These are phyloP conservation scores for Platanthera zijinensis DNA, from an alignment of 106 monocot genomes.

Conservation along the genomic window DNA sequence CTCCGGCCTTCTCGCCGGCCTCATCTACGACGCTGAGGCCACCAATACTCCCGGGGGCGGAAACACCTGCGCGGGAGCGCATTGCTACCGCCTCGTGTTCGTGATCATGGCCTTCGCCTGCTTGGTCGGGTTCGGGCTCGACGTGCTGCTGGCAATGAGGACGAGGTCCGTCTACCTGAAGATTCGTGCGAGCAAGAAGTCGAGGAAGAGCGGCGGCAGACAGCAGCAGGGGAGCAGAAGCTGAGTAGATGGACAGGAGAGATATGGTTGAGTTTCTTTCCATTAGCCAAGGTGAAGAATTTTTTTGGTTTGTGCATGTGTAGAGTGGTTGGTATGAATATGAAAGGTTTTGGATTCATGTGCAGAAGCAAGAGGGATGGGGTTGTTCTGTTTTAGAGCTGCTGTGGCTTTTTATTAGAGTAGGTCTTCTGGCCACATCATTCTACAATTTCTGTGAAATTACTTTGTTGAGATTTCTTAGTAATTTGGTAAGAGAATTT, in stretches of 20 bases:
- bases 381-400: too few relatives aligned
- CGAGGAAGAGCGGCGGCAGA: constrained; percentile 7
- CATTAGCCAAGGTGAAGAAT: too few relatives aligned
- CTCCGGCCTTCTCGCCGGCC: constrained; percentile 87
- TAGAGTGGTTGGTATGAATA: too few relatives aligned
- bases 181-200: constrained; percentile 48
- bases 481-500: too few relatives aligned
- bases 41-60: constrained; percentile 38
- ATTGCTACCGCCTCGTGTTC: constrained; percentile 86
- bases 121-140: constrained; percentile 61
- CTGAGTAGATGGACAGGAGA: background rate
- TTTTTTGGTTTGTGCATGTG: too few relatives aligned
- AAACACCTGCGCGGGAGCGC: constrained; percentile 71
- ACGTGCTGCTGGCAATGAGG: constrained; percentile 42
- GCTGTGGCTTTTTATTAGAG: too few relatives aligned
- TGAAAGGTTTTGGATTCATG: too few relatives aligned
- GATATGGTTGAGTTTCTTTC: too few relatives aligned
- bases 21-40: constrained; percentile 71
- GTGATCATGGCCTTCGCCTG: constrained; percentile 73
- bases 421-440: too few relatives aligned
- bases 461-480: too few relatives aligned
- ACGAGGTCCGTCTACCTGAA: constrained; percentile 57
- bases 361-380: too few relatives aligned
- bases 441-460: too few relatives aligned
- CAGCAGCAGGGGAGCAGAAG: background rate